Evolutionary conservation across 2,329 filamentous ascomycete species (phyloP), one percentile per base, ranked within the genome.

Genomic region (Penicillium sp.): DNA sequence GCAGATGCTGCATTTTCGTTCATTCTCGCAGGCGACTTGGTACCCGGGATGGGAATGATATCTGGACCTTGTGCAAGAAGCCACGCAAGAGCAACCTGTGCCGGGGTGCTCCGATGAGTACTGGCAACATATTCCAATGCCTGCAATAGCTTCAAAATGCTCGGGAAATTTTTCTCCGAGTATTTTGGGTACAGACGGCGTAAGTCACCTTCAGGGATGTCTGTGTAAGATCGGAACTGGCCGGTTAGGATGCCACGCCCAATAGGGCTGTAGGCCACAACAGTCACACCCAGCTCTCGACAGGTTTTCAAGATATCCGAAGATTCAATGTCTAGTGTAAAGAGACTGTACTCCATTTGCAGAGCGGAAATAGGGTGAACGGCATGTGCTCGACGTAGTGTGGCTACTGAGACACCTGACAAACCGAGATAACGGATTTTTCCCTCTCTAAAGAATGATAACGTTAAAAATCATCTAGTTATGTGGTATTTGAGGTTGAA

Each of bases 71-170:
- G 84, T 2, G 79, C 79, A 61, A 86, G 64, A 53, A 89, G 64
- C 85, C 86, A 89, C 0, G 85, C 85, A 33, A 89, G 74, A 2
- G 83, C 81, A 27, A 89, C 66, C 67, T 90, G 81, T 1, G 78
- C 78, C 0, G 83, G 62, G 0, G 85, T 86, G 43, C 76, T 78
- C 3, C 75, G 78, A 71, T 88, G 87, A 60, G 72, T 75, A 44
- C 78, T 72, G 0, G 82, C 83, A 8, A 87, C 64, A 6, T 64
- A 72, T 2, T 70, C 69, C 52, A 87, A 75, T 9, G 68, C 67
- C 45, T 81, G 76, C 5, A 85, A 79, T 4, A 85, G 68, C 60
- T 75, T 71, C 10, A 83, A 58, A 58, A 86, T 85, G 68, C 81
- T 80, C 2, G 68, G 71, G 62, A 83, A 80, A 62, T 85, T 82